A percentile compares a stretch with the other conserved stretches of the same genome.
These are phyloP conservation scores for Maudiozyma humilis DNA, from an alignment of 1,139 yeast species.

Conservation along the genomic window DNA sequence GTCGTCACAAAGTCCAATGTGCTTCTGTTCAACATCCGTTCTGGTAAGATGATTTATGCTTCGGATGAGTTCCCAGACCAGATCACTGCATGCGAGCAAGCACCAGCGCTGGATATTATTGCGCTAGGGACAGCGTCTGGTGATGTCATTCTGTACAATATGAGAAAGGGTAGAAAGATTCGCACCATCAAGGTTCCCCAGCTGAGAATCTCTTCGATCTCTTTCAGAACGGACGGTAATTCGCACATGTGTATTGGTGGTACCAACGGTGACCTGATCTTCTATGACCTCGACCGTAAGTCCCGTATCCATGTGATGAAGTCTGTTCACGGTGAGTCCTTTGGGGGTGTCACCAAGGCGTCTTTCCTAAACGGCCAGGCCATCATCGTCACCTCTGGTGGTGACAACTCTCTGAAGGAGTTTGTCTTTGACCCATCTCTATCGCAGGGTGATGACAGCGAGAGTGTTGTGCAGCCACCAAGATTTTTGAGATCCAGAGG, in stretches of 20 bases:
- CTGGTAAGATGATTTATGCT: constrained; percentile 64
- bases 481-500: constrained; percentile 89
- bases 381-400: constrained; percentile 82
- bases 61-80: constrained; percentile 45
- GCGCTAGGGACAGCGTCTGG: constrained; percentile 76
- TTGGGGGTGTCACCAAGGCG: constrained; percentile 75
- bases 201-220: constrained; percentile 55
- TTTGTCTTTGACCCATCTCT: constrained; percentile 88
- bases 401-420: constrained; percentile 84
- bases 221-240: constrained; percentile 89
- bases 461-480: constrained; percentile 69
- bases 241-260: constrained; percentile 78
- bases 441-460: constrained; percentile 50
- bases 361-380: constrained; percentile 88
- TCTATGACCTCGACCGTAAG: constrained; percentile 70
- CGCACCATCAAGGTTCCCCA: constrained; percentile 54
- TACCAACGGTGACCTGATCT: constrained; percentile 71
- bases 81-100: constrained; percentile 59
- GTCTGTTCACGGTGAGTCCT: constrained; percentile 61
- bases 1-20: constrained; percentile 62
- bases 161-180: constrained; percentile 55
- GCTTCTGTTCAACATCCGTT: constrained; percentile 60
- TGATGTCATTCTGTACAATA: constrained; percentile 53
- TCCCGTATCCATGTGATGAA: constrained; percentile 69
- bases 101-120: constrained; percentile 79